A percentile compares a stretch with the other conserved stretches of the same genome.
Conservation (phyloP, 768 basidiomycete genomes). For the Termitomyces eurrhizus region DNA sequence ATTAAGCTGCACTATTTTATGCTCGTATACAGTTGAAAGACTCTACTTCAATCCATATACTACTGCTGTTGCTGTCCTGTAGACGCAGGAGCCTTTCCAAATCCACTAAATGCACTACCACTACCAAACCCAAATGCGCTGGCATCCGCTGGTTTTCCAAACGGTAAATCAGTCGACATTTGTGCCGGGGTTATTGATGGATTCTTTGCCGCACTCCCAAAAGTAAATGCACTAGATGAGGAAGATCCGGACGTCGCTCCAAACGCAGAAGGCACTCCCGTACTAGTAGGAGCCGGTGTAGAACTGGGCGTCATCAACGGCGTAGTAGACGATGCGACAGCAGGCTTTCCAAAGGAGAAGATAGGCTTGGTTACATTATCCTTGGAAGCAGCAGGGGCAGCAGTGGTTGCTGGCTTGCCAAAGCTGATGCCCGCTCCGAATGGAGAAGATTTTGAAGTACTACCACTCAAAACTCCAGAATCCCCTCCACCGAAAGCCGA, state of each 20-base stretch:
- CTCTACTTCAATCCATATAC: background rate
- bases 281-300: slow-evolving; percentile 5
- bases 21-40: slow-evolving; percentile 11
- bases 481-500: background rate
- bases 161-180: slow-evolving; percentile 12
- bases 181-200: slow-evolving; percentile 19
- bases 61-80: slow-evolving; percentile 26
- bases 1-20: slow-evolving; percentile 14
- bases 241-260: slow-evolving; percentile 9
- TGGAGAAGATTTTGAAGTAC: slow-evolving; percentile 6
- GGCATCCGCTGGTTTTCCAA: slow-evolving; percentile 17
- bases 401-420: slow-evolving; percentile 6
- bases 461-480: background rate
- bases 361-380: slow-evolving; percentile 6
- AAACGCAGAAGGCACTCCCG: background rate
- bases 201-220: slow-evolving; percentile 13
- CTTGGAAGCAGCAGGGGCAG: background rate
- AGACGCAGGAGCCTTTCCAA: slow-evolving; percentile 17
- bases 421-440: slow-evolving; percentile 2
- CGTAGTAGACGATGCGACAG: slow-evolving; percentile 1
- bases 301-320: slow-evolving; percentile 3
- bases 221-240: background rate
- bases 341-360: slow-evolving; percentile 14
- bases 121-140: slow-evolving; percentile 31
- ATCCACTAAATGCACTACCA: slow-evolving; percentile 11